Conservation (phyloP, 805 yeast genomes). For the Kodamaea jinghongensis region DNA sequence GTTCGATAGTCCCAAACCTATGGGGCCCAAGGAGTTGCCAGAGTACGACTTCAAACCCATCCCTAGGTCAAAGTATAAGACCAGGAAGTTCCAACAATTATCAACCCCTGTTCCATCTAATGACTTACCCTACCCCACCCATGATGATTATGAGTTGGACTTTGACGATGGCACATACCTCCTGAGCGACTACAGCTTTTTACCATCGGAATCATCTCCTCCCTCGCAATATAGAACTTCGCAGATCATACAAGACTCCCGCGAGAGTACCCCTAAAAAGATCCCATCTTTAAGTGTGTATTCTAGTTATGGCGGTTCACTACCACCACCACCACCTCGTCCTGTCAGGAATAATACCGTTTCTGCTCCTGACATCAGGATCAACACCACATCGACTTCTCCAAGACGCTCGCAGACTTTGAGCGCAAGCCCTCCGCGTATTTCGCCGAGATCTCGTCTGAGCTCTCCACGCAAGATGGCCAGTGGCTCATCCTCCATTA, state of each 20-base stretch:
- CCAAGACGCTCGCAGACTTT: slow-evolving; percentile 1
- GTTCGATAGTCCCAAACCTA: slow-evolving; percentile 35
- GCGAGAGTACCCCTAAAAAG: neutral
- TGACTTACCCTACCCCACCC: neutral
- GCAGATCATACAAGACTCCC: neutral
- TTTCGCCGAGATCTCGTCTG: slow-evolving; percentile 2
- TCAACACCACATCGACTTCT: too few species aligned
- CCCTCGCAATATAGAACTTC: neutral
- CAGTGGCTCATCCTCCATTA: neutral
- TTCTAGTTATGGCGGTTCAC: neutral
- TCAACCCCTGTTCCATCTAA: neutral
- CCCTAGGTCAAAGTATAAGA: neutral
- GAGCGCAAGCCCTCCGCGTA: neutral
- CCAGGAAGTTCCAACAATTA: slow-evolving; percentile 13
- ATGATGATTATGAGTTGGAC: neutral
- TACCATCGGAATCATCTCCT: neutral
- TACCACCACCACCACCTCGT: neutral
- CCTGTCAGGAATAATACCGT: neutral
- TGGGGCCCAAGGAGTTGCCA: slow-evolving; percentile 40
- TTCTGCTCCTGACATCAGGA: neutral
- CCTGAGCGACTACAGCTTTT: slow-evolving; percentile 1
- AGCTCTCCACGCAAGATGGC: slow-evolving; percentile 7
- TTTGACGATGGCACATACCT: too few species aligned
- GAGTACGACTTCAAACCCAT: slow-evolving; percentile 22
- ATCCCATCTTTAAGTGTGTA: neutral